These are phyloP conservation scores for Dichotomocladium elegans DNA, from an alignment of 371 early-diverging fungal genomes.

Conservation along the genomic window DNA sequence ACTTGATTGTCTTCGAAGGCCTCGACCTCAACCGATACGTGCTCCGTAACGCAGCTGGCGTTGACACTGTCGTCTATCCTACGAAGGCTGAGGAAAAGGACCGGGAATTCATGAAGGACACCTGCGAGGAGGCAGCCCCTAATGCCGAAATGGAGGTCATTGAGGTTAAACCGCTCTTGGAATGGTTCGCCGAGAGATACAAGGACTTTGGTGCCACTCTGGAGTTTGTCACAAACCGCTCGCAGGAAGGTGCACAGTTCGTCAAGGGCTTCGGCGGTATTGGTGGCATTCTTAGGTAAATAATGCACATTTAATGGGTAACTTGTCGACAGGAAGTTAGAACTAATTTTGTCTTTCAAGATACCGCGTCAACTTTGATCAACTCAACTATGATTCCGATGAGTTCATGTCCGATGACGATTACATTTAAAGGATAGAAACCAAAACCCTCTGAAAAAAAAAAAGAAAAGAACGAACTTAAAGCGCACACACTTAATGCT, in stretches of 20 bases:
- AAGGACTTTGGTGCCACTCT: constrained; percentile 92
- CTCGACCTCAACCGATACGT: constrained; percentile 75
- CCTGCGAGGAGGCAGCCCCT: constrained; percentile 77
- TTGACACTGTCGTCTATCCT: constrained; percentile 62
- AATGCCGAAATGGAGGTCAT: constrained; percentile 69
- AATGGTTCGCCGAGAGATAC: constrained; percentile 99
- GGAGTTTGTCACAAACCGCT: constrained; percentile 97
- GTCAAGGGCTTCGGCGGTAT: constrained; percentile 99
- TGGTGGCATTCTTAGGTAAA: constrained; percentile 70
- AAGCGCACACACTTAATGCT: too few relatives aligned
- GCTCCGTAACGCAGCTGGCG: constrained; percentile 68
- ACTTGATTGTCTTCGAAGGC: constrained; percentile 97
- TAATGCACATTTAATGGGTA: neutral
- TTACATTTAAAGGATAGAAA: constrained; percentile 12
- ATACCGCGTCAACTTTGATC: constrained; percentile 92
- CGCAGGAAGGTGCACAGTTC: constrained; percentile 99
- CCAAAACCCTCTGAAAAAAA: too few relatives aligned
- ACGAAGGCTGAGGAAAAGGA: constrained; percentile 63
- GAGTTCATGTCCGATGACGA: constrained; percentile 45
- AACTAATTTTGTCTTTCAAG: constrained; percentile 8
- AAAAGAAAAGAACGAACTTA: too few relatives aligned
- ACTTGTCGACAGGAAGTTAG: neutral
- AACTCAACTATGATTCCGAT: constrained; percentile 52
- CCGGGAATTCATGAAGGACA: constrained; percentile 71
- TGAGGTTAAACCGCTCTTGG: constrained; percentile 82